Base-by-base conservation (phyloP, 257 asterid species). In the Sherardia arvensis region DNA sequence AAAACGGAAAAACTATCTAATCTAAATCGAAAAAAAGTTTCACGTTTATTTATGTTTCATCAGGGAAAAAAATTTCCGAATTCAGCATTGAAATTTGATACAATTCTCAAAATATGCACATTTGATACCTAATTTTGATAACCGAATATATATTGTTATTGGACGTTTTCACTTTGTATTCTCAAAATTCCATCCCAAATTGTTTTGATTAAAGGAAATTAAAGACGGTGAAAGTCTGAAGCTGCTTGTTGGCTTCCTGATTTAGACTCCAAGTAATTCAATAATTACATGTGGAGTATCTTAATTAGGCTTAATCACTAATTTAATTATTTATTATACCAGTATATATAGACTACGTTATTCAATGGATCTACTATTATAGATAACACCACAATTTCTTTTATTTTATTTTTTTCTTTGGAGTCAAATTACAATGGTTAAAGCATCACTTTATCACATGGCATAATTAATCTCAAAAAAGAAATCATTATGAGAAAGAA, bases 301-400 rank as follows among this genome's bases (percentile, higher is more conserved):
- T 1, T 10, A 12, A 20, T 12, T 27, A 26, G 9, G 25, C 43
- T 6, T 34, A 34, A 34, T 34, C 12, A 34, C 12, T 34, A 34
- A 34, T 34, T 34, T 34, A 32, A 4, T 32, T 0, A n/a, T n/a
- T n/a, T 30, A 30, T 30, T 6, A 30, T 30, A 30, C 6, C 34
- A 30, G 6, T 30, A 18, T 2, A 1, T 32, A n/a, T 22, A 32
- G 38, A 5, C 11, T 12, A 32, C 48, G n/a, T 32, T 59, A 33
- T 61, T 61, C 53, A 61, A 61, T 61, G 65, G 38, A 61, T 61
- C 43, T 60, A 49, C 14, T 53, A n/a, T 4, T 30, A 9, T 18
- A 51, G n/a, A 20, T 23, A 8, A 54, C 28, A 21, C 0, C 30
- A 55, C 17, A 54, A 15, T 10, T 54, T 43, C 21, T 38, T 38